Conservation (phyloP, 768 basidiomycete species). For the Neoboletus brunneissimus region DNA sequence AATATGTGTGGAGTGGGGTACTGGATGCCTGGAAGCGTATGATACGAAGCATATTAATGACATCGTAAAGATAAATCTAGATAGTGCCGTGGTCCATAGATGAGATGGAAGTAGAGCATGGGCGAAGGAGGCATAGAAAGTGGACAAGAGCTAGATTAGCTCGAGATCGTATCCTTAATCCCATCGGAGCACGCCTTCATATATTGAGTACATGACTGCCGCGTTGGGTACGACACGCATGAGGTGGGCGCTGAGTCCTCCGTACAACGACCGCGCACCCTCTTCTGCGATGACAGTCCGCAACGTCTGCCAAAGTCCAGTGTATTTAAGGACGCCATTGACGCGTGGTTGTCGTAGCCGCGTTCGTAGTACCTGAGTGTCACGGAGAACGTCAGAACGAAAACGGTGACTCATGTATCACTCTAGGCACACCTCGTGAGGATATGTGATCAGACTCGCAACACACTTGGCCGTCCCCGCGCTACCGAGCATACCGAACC, state of each 20-base stretch:
- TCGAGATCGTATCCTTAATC: constrained; percentile 8
- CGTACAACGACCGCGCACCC: constrained; percentile 81
- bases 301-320: constrained; percentile 80
- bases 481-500: constrained; percentile 82
- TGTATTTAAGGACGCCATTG: constrained; percentile 78
- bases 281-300: constrained; percentile 86
- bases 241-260: constrained; percentile 90
- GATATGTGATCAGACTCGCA: constrained; percentile 94
- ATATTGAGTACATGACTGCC: constrained; percentile 94
- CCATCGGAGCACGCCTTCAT: constrained; percentile 80
- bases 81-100: background rate
- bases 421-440: constrained; percentile 75
- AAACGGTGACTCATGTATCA: background rate
- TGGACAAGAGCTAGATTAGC: background rate
- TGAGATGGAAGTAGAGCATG: background rate
- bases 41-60: constrained; percentile 12
- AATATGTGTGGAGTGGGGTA: constrained; percentile 12
- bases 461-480: constrained; percentile 93
- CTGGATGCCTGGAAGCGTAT: background rate
- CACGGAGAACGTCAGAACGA: background rate
- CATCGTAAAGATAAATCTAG: constrained; percentile 17
- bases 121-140: background rate
- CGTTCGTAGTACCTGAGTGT: constrained; percentile 78
- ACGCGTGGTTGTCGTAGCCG: constrained; percentile 86
- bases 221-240: constrained; percentile 98